Conservation (phyloP, 1,139 yeast species). For the Magnusiomyces ingens region DNA sequence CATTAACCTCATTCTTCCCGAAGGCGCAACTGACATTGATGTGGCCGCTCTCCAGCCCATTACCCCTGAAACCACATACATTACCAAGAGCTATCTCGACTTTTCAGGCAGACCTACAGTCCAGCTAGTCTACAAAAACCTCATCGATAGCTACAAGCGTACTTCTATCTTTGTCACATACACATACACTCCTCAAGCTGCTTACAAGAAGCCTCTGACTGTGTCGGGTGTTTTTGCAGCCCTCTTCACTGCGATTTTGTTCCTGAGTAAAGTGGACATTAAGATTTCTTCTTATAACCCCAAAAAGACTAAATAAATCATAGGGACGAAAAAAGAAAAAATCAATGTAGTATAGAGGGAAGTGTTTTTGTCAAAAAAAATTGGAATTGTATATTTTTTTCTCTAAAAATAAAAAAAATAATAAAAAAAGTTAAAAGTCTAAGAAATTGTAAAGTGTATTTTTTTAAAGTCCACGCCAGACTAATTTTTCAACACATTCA, state of each 20-base stretch:
- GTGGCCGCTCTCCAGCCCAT: slow-evolving; percentile 24
- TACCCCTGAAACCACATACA: slow-evolving; percentile 37
- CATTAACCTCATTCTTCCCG: slow-evolving; percentile 72
- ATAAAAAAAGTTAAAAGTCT: not conserved
- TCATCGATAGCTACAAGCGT: slow-evolving; percentile 63
- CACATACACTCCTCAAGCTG: slow-evolving; percentile 47
- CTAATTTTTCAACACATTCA: slow-evolving; percentile 50
- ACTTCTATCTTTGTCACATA: slow-evolving; percentile 58
- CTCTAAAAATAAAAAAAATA: not conserved
- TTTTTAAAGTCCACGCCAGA: slow-evolving; percentile 50
- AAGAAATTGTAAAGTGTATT: not conserved
- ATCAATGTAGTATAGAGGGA: not conserved
- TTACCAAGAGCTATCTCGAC: slow-evolving; percentile 52
- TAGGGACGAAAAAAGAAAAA: not conserved
- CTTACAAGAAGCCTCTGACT: slow-evolving; percentile 58
- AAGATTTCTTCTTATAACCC: slow-evolving; percentile 18
- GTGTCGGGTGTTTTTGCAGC: slow-evolving; percentile 59
- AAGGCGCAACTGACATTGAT: slow-evolving; percentile 52
- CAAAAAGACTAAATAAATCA: slow-evolving; percentile 1
- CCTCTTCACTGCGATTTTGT: slow-evolving; percentile 54
- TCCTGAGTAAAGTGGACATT: slow-evolving; percentile 40
- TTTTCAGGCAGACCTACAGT: slow-evolving; percentile 76
- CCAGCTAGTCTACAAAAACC: slow-evolving; percentile 51
- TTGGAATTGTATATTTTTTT: not conserved
- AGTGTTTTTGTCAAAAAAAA: not conserved